Evolutionary conservation across 345 rosid genomes (phyloP), one percentile per base, ranked within the genome.

Genomic region (Moricandia moricandioides): DNA sequence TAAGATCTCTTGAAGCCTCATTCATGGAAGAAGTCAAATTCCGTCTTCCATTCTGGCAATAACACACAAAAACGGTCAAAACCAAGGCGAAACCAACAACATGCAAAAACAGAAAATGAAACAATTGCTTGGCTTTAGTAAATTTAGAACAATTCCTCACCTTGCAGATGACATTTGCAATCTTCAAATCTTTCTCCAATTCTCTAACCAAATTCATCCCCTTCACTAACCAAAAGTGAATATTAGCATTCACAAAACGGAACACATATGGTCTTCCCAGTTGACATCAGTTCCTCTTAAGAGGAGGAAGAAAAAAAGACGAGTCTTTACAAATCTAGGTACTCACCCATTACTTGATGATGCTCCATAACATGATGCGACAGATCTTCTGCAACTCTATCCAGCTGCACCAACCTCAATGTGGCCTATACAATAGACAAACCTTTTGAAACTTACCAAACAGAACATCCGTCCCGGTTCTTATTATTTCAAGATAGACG

Each of bases 121-220:
- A 67, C n/a, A 12, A 67, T 14, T 12, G 21, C 7, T 11, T 30
- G 10, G 24, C 9, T 72, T 17, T 21, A 26, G 52, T 51, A 24
- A 63, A 26, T 13, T 29, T 7, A 68, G 30, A 57, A 34, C 54
- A 74, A 69, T 64, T 58, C 58, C 89, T 81, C 84, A 90, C 99
- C 96, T 82, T 95, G 86, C 97, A 90, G 73, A 95, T 95, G 62
- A 95, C 93, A 80, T 86, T 90, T 9, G 99, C 97, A 82, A 95
- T 80, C 96, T 92, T 90, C 84, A 95, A 86, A 84, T 95, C 99
- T 75, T 84, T 95, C 83, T 95, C 99, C 83, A 95, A 83, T 80
- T 95, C 99, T 71, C 98, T 87, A 68, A 95, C 98, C 86, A 95
- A 84, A 86, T 95, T 79, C 98, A 95, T 92, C 83, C 99, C 99